phyloP scores from a whole-genome alignment of 495 filamentous ascomycete genomes.

The Aspergillus sclerotioniger region DNA sequence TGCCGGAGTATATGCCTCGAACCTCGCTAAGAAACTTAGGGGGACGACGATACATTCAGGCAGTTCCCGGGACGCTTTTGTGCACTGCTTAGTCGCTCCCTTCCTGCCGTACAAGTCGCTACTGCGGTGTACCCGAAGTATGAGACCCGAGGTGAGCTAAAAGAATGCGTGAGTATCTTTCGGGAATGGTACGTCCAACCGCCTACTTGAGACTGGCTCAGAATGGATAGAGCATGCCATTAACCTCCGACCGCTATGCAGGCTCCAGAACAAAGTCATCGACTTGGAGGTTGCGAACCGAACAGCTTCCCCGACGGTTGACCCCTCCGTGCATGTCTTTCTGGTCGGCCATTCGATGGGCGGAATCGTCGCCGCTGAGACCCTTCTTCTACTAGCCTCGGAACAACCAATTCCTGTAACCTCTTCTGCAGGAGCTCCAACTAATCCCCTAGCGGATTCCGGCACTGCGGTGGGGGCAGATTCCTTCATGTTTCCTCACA shows the following conservation, averaged over 20 bases:
- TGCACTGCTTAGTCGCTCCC: conserved; percentile 61
- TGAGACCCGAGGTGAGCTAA: conserved; percentile 85
- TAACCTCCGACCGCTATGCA: conserved; percentile 26
- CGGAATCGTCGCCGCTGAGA: conserved; percentile 92
- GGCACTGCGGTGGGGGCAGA: conserved; percentile 28
- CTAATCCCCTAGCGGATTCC: conserved; percentile 12
- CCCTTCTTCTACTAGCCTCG: conserved; percentile 64
- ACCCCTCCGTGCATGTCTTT: conserved; percentile 81
- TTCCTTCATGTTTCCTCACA: conserved; percentile 60
- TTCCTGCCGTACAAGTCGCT: conserved; percentile 71
- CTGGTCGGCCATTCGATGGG: conserved; percentile 95
- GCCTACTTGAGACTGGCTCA: background rate
- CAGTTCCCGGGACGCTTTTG: conserved; percentile 73
- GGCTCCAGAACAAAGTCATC: conserved; percentile 89
- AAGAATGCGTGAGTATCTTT: conserved; percentile 75
- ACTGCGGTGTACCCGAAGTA: conserved; percentile 82
- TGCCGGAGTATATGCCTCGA: background rate
- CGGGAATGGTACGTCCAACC: conserved; percentile 68
- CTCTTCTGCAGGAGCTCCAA: conserved; percentile 13
- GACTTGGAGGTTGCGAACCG: conserved; percentile 83
- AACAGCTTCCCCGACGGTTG: conserved; percentile 84
- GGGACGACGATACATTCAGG: conserved; percentile 84
- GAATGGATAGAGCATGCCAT: background rate
- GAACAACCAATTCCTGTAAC: conserved; percentile 61
- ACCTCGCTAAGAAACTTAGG: conserved; percentile 48